Evolutionary conservation across 371 early-diverging fungal genomes (phyloP), one percentile per base, ranked within the genome.

Genomic region (Mortierella sp.): DNA sequence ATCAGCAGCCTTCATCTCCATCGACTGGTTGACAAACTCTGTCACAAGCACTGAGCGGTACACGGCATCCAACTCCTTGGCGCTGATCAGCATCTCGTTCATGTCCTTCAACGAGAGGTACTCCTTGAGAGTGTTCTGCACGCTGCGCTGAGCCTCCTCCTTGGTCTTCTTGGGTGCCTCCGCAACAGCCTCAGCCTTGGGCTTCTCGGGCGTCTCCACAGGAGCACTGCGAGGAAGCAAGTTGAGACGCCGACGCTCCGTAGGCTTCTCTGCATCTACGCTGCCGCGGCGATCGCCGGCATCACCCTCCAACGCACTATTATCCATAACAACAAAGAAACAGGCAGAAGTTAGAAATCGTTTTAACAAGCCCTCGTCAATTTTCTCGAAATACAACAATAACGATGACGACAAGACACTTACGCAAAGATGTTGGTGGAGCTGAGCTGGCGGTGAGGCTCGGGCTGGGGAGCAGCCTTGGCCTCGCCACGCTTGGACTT

Each of bases 91-190:
- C 52, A 93, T 81, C 85, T 96, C 95, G 63, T 77, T 87, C 69
- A 87, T 86, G 75, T 93, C 93, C 67, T 80, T 86, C 68, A 92
- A 71, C 48, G 82, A 79, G 71, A 90, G 85, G 85, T 91, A 96
- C 88, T 96, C 96, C 64, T 91, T 88, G 61, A 94, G 73, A 70
- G 92, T 91, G 69, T 89, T 91, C 72, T 91, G 88, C 44, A 91
- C 87, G 89, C 91, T 94, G 77, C 88, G 87, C 72, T 88, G 82
- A 22, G 91, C 87, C 66, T 87, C 86, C 10, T 92, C 90, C 63
- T 91, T 87, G 39, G 91, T 87, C 79, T 89, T 85, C 87, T 86
- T 88, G 66, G 87, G 88, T 24, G 72, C 86, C 44, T 74, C 75
- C 19, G 83, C 16, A 24, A 79, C 52, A 43, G 85, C 24, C 24